Conservation (phyloP, 371 early-diverging fungal genomes). For the Syncephalastrum sp. region DNA sequence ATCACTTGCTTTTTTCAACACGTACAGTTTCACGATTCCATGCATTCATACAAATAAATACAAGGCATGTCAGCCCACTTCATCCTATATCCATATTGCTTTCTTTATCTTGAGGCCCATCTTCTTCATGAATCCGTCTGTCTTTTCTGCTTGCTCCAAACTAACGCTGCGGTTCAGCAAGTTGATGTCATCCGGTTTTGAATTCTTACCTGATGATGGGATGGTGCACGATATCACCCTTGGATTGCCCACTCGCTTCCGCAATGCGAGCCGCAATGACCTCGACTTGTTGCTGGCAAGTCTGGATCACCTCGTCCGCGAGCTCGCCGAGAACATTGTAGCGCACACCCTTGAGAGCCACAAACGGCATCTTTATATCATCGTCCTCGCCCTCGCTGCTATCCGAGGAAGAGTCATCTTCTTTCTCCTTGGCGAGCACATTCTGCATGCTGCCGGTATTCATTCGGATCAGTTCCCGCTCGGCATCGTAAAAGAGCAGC, state of each 20-base stretch:
- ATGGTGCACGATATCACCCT: slow-evolving; percentile 23
- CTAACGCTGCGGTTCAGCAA: slow-evolving; percentile 4
- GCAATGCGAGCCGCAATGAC: slow-evolving; percentile 30
- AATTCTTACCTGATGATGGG: slow-evolving; percentile 39
- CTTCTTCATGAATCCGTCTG: slow-evolving; percentile 41
- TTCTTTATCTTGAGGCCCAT: slow-evolving; percentile 44
- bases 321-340: slow-evolving; percentile 44
- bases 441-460: slow-evolving; percentile 65
- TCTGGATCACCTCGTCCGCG: slow-evolving; percentile 29
- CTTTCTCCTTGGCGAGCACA: slow-evolving; percentile 2
- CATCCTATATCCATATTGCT: slow-evolving; percentile 37
- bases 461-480: slow-evolving; percentile 53
- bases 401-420: background rate
- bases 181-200: background rate
- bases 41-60: too few species aligned
- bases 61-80: background rate
- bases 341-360: slow-evolving; percentile 42
- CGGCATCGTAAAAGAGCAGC: slow-evolving; percentile 43
- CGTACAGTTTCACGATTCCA: too few species aligned
- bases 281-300: slow-evolving; percentile 35
- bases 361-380: slow-evolving; percentile 11
- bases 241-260: slow-evolving; percentile 19
- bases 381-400: slow-evolving; percentile 8
- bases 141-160: slow-evolving; percentile 44
- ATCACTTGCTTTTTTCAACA: too few species aligned